These are phyloP conservation scores for Aureobasidium lini DNA, from an alignment of 2,329 filamentous ascomycete genomes.

Conservation along the genomic window DNA sequence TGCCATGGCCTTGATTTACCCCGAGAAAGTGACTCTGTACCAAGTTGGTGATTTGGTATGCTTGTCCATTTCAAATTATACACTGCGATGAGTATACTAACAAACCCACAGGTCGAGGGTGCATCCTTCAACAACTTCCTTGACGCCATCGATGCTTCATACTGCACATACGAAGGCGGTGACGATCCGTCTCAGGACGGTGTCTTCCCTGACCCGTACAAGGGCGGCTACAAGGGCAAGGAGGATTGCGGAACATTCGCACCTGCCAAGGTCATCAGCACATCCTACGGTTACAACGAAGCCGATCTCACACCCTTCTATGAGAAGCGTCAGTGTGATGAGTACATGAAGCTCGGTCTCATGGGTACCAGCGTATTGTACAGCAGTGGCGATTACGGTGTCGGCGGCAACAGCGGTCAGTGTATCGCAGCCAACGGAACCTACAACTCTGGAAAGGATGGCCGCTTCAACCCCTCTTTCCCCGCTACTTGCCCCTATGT, in stretches of 20 bases:
- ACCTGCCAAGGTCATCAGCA: constrained; percentile 47
- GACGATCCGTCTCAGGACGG: constrained; percentile 33
- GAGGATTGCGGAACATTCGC: constrained; percentile 39
- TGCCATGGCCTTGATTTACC: constrained; percentile 46
- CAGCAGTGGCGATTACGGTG: constrained; percentile 42
- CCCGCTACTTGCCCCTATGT: constrained; percentile 44
- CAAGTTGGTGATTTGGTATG: constrained; percentile 34
- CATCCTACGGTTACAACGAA: constrained; percentile 49
- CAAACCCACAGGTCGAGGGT: constrained; percentile 21
- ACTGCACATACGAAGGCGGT: constrained; percentile 36
- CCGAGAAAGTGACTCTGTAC: constrained; percentile 45
- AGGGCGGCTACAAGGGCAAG: constrained; percentile 32
- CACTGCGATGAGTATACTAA: too few species aligned
- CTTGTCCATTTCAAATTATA: neutral
- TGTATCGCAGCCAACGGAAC: constrained; percentile 36
- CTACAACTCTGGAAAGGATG: constrained; percentile 22
- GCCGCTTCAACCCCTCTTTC: constrained; percentile 41
- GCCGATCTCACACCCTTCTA: constrained; percentile 43
- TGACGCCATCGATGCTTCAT: constrained; percentile 41
- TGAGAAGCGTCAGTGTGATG: constrained; percentile 45
- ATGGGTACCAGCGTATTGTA: constrained; percentile 46
- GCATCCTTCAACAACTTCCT: constrained; percentile 32
- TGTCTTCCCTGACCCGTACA: constrained; percentile 28
- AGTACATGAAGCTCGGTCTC: constrained; percentile 52
- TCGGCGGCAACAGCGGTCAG: constrained; percentile 25